These are phyloP conservation scores for Heimioporus retisporus DNA, from an alignment of 1,284 basidiomycete genomes.

Conservation along the genomic window DNA sequence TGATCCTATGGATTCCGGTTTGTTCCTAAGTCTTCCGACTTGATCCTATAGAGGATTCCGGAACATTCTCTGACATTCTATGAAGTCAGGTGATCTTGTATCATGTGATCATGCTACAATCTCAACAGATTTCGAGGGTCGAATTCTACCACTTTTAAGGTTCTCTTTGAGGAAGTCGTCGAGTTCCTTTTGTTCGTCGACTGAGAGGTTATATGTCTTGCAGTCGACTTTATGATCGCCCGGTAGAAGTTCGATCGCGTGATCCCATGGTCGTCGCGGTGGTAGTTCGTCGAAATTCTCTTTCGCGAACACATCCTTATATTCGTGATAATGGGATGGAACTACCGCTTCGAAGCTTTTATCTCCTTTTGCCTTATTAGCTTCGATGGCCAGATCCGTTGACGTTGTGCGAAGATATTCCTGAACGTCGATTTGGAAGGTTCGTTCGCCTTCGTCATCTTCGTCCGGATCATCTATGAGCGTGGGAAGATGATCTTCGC, in stretches of 20 bases:
- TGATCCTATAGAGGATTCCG: too few species aligned
- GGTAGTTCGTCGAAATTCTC: not conserved
- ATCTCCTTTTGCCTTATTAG: not conserved
- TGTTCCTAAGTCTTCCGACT: too few species aligned
- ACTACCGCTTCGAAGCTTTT: not conserved
- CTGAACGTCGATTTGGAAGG: not conserved
- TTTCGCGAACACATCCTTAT: not conserved
- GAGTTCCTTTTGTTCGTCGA: not conserved
- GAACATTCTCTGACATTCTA: too few species aligned
- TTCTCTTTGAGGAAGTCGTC: too few species aligned
- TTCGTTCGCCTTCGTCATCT: not conserved
- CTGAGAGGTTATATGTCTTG: not conserved
- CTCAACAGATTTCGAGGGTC: too few species aligned
- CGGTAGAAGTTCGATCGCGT: not conserved
- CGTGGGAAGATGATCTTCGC: not conserved
- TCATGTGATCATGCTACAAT: too few species aligned
- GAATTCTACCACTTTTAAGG: too few species aligned
- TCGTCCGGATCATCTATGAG: not conserved
- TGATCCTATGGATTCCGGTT: too few species aligned
- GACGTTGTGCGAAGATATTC: not conserved
- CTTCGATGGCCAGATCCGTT: not conserved
- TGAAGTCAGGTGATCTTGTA: too few species aligned
- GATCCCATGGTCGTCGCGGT: not conserved
- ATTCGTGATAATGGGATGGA: not conserved
- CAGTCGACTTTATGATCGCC: not conserved